A percentile compares a stretch with the other conserved stretches of the same genome.
Conservation (phyloP, 345 rosid species). For the Mallotus nudiflorus region DNA sequence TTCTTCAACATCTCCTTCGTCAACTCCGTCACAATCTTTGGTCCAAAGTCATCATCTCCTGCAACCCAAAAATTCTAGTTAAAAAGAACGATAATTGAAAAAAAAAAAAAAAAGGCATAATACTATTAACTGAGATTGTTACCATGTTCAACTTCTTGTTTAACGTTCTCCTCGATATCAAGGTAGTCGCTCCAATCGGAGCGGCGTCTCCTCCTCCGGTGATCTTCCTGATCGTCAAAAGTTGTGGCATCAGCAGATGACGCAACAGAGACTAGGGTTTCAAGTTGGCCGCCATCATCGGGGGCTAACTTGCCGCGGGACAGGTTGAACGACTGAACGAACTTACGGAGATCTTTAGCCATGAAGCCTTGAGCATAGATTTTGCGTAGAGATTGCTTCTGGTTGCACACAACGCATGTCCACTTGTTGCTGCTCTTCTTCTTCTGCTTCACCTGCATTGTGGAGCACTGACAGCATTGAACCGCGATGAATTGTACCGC, state of each 20-base stretch:
- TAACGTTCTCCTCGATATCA: conserved; percentile 19
- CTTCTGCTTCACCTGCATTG: conserved; percentile 97
- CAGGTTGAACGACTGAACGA: conserved; percentile 81
- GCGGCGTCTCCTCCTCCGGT: conserved; percentile 37
- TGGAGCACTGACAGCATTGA: conserved; percentile 80
- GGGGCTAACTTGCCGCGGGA: conserved; percentile 50
- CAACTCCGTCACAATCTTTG: conserved; percentile 52
- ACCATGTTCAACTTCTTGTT: conserved; percentile 23
- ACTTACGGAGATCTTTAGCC: conserved; percentile 75
- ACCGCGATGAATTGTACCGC: conserved; percentile 62
- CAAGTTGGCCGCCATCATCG: background rate
- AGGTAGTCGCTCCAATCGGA: conserved; percentile 66
- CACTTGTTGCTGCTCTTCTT: conserved; percentile 68
- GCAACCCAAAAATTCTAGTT: background rate
- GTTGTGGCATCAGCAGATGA: background rate
- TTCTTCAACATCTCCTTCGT: conserved; percentile 48
- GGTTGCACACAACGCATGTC: conserved; percentile 80
- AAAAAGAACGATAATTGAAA: background rate
- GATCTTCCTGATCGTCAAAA: too few relatives aligned
- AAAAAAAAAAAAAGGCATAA: background rate
- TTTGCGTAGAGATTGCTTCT: conserved; percentile 70
- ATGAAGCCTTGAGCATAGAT: conserved; percentile 63
- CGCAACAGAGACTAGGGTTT: background rate
- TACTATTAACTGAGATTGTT: background rate
- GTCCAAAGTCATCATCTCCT: conserved; percentile 39